Evolutionary conservation across 176 grass and related monocot species (phyloP), one percentile per base, ranked within the genome.

Genomic region (Panicum miliaceum): DNA sequence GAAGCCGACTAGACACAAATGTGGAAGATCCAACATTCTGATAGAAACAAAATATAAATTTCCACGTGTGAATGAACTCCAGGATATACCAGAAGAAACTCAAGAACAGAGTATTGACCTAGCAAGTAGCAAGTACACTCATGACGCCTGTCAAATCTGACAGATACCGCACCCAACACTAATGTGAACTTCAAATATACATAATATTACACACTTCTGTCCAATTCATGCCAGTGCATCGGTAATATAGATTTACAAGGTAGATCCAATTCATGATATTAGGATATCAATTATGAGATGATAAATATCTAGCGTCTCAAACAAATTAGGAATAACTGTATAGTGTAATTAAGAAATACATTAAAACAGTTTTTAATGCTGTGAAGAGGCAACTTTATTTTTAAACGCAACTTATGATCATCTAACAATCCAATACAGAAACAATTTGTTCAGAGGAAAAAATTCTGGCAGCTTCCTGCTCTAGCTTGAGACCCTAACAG

Each of bases 351-450:
- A 75, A 78, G 32, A 52, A 66, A 66, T 52, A 63, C 3, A 58
- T 58, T 70, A 38, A 82, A 27, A 41, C 16, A 68, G 14, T 66
- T 84, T 16, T 81, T 18, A 29, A 71, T 12, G 46, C 23, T 79
- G 68, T 54, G 63, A 64, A 60, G 18, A 45, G 14, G 19, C 34
- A 19, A 26, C 27, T n/a, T 57, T 15, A 48, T 58, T 85, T 85
- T 62, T 38, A 26, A 38, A 61, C 12, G 34, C 6, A 63, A 18
- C 6, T 35, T 35, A 43, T 68, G 25, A 14, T 14, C 79, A 6
- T 18, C 56, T 38, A 12, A 59, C 12, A 60, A 59, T 14, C 61
- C 12, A 70, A 23, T 70, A 83, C 45, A 64, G 40, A 85, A 45
- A 15, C 7, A 56, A 2, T 23, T 29, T 61, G 16, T 47, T 22